A percentile compares a stretch with the other conserved stretches of the same genome.
Conservation (phyloP, 1,139 yeast species). For the Scheffersomyces lignicola region DNA sequence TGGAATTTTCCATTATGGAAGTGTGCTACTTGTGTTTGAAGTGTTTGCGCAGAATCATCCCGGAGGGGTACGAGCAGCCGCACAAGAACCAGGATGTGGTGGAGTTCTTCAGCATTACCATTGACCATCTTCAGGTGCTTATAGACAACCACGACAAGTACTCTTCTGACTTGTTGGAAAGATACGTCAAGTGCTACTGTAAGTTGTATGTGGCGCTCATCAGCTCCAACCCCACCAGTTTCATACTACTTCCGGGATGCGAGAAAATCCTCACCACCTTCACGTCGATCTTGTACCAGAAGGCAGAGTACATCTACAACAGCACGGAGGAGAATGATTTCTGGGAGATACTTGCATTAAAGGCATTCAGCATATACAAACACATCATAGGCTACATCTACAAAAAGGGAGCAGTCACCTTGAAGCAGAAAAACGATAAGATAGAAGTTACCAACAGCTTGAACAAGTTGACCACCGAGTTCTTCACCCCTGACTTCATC, state of each 20-base stretch:
- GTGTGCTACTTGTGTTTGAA: conserved; percentile 78
- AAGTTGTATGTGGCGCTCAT: conserved; percentile 66
- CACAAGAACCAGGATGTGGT: conserved; percentile 57
- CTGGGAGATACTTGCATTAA: conserved; percentile 77
- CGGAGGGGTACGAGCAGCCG: conserved; percentile 75
- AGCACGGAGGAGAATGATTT: conserved; percentile 55
- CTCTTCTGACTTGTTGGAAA: conserved; percentile 59
- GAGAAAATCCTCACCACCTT: conserved; percentile 58
- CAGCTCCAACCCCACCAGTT: conserved; percentile 64
- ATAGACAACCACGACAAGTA: conserved; percentile 55
- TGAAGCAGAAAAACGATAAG: conserved; percentile 63
- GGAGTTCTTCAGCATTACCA: conserved; percentile 58
- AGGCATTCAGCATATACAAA: conserved; percentile 67
- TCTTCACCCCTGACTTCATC: conserved; percentile 59
- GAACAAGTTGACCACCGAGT: conserved; percentile 46
- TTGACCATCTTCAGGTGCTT: conserved; percentile 61
- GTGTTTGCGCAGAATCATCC: conserved; percentile 67
- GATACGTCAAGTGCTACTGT: conserved; percentile 72
- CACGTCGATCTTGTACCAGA: conserved; percentile 57
- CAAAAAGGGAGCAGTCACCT: conserved; percentile 65
- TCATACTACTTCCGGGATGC: conserved; percentile 67
- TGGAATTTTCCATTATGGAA: conserved; percentile 55
- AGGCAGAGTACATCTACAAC: conserved; percentile 60
- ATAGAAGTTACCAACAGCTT: conserved; percentile 62
- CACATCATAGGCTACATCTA: conserved; percentile 60